Evolutionary conservation across 139 green algal genomes (phyloP).

Genomic region (Diplosphaera chodatii): DNA sequence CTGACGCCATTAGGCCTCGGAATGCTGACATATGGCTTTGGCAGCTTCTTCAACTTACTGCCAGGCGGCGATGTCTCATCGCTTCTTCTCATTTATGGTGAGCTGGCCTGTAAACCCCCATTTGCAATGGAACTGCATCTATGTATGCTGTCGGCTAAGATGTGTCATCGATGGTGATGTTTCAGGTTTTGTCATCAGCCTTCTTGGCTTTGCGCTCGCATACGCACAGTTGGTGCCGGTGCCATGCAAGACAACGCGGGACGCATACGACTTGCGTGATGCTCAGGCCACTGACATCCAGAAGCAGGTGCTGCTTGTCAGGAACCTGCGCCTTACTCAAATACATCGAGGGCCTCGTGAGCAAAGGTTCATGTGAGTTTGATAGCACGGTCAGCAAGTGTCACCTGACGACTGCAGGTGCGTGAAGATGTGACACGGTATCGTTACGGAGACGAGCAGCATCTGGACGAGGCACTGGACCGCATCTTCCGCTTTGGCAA

Average conservation of each 20-base stretch:
- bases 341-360: no score
- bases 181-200: slow-evolving; percentile 86
- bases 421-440: slow-evolving; percentile 69
- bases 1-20: slow-evolving; percentile 63
- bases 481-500: slow-evolving; percentile 72
- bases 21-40: slow-evolving; percentile 84
- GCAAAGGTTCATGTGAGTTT: no score
- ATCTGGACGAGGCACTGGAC: slow-evolving; percentile 93
- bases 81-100: slow-evolving; percentile 92
- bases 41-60: slow-evolving; percentile 88
- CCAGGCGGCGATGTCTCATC: slow-evolving; percentile 80
- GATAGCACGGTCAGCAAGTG: background rate
- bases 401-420: slow-evolving; percentile 49
- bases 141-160: no score
- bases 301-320: no score
- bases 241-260: slow-evolving; percentile 62
- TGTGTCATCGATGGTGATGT: no score
- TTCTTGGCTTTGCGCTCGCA: slow-evolving; percentile 92
- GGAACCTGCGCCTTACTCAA: no score
- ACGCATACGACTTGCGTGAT: slow-evolving; percentile 67
- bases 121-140: no score
- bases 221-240: slow-evolving; percentile 84
- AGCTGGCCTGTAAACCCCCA: no score
- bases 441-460: slow-evolving; percentile 96
- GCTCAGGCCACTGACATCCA: slow-evolving; percentile 92